These are phyloP conservation scores for Talaromyces adpressus DNA, from an alignment of 495 filamentous ascomycete species.

Conservation along the genomic window DNA sequence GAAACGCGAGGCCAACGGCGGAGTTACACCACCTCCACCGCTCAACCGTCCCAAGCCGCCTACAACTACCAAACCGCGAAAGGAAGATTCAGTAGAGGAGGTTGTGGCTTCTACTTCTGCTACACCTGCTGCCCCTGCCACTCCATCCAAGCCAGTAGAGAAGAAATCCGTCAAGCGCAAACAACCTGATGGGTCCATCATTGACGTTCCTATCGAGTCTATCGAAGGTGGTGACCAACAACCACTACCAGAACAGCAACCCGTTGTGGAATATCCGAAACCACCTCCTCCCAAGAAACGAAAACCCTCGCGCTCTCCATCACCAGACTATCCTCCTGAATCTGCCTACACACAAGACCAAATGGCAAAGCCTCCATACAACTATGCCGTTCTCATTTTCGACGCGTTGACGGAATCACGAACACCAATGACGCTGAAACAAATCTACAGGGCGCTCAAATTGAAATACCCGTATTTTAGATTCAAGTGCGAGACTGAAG, in stretches of 20 bases:
- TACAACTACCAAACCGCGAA: constrained; percentile 43
- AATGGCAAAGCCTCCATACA: constrained; percentile 73
- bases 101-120: constrained; percentile 21
- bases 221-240: constrained; percentile 41
- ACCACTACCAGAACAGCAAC: constrained; percentile 21
- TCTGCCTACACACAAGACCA: constrained; percentile 78
- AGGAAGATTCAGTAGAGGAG: constrained; percentile 42
- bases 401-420: constrained; percentile 73
- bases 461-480: constrained; percentile 86
- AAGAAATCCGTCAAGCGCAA: constrained; percentile 75
- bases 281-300: constrained; percentile 44
- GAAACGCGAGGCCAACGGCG: constrained; percentile 40
- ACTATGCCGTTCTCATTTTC: constrained; percentile 87
- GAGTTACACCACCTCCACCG: constrained; percentile 36
- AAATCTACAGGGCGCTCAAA: constrained; percentile 88
- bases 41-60: constrained; percentile 46
- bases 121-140: constrained; percentile 38
- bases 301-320: constrained; percentile 57
- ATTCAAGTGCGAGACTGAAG: constrained; percentile 69
- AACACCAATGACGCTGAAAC: constrained; percentile 72
- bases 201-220: constrained; percentile 36
- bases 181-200: constrained; percentile 42
- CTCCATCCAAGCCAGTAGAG: constrained; percentile 56
- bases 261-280: constrained; percentile 35
- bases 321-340: constrained; percentile 64